Conservation (phyloP, 176 grass and related monocot genomes). For the Triticum aestivum region DNA sequence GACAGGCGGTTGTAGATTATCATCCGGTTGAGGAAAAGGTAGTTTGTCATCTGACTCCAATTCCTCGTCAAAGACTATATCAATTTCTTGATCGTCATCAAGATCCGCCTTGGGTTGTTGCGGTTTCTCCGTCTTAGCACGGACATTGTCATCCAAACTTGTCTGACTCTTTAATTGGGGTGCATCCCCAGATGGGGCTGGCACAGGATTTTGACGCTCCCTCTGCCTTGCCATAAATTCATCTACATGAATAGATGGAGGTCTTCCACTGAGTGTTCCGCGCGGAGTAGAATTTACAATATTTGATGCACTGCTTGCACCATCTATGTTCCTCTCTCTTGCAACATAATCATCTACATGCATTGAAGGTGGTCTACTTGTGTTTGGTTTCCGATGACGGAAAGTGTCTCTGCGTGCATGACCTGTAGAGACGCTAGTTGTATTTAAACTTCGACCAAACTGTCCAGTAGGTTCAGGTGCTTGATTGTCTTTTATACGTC, state of each 20-base stretch:
- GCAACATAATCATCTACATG: constrained; percentile 99
- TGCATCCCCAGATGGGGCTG: constrained; percentile 48
- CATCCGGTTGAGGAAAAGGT: constrained; percentile 88
- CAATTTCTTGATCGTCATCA: constrained; percentile 86
- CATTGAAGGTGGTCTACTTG: constrained; percentile 98
- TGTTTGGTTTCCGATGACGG: constrained; percentile 94
- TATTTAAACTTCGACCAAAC: constrained; percentile 59
- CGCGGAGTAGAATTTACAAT: constrained; percentile 69
- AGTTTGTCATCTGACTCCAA: constrained; percentile 87
- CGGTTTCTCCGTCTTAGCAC: constrained; percentile 49
- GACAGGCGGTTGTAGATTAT: constrained; percentile 70
- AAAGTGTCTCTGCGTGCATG: constrained; percentile 92
- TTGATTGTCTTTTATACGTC: constrained; percentile 61
- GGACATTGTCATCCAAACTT: constrained; percentile 54
- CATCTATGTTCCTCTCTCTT: constrained; percentile 96
- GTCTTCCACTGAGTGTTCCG: constrained; percentile 66
- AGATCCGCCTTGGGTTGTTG: constrained; percentile 67
- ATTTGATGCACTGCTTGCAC: constrained; percentile 87
- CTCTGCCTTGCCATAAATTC: constrained; percentile 97
- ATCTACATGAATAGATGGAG: constrained; percentile 99
- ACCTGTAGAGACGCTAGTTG: constrained; percentile 50
- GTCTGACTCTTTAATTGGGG: constrained; percentile 48
- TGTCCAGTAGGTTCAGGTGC: constrained; percentile 58
- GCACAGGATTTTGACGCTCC: constrained; percentile 72
- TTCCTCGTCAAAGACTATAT: constrained; percentile 94